Evolutionary conservation across 345 rosid species (phyloP), one percentile per base, ranked within the genome.

Genomic region (Geranium rotundifolium): DNA sequence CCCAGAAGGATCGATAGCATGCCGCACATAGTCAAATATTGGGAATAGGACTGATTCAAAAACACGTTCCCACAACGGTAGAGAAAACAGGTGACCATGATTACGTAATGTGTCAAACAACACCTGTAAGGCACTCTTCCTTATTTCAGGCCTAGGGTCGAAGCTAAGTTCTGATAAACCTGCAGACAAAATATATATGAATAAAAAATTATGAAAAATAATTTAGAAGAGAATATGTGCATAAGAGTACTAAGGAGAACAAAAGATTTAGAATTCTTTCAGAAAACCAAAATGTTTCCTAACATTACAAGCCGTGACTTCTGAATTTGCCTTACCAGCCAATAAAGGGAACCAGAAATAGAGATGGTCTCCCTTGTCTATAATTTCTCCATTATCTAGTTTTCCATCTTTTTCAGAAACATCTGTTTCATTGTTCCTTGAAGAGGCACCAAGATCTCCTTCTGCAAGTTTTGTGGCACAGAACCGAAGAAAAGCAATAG

Each of bases 151-250:
- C 77, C 99, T 82, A 62, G 96, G 96, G 73, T 93, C 99, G 71
- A 93, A 90, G 80, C 96, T 93, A 67, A 93, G 99, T 75, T 93
- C 99, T 19, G 99, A 88, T 63, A 93, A 80, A 77, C 99, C 99
- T 93, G 96, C 70, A 77, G 17, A 66, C 68, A 61, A 67, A 12
- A 46, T 7, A 46, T 41, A 41, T 46, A 46, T 46, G 52, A 7
- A 9, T 41, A 41, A 41, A 3, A 41, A 41, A 41, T 12, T 41
- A 6, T 46, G 52, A 7, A 9, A 46, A 9, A 46, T 46, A 46
- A 10, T 46, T 46, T 46, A 46, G 14, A 46, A 7, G 14, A 37
- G 46, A 37, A 46, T 46, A 2, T 46, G 8, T 7, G 56, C 15
- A 58, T 20, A 58, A 69, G 19, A 61, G 50, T 68, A 17, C 56